Evolutionary conservation across 148 eudicot species (phyloP), one percentile per base, ranked within the genome.

Genomic region (Mesembryanthemum crystallinum): DNA sequence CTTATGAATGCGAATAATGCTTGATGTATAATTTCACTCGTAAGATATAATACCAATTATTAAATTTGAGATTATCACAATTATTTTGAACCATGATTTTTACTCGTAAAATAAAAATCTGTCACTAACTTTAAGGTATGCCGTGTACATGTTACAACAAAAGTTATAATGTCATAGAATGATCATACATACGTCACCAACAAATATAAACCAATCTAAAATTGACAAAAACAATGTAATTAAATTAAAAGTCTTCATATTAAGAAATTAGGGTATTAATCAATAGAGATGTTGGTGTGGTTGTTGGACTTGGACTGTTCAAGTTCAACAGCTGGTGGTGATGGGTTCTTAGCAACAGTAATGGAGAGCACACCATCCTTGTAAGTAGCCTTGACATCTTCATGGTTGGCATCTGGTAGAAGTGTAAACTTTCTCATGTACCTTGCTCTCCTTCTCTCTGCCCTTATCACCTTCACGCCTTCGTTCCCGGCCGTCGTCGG

Each of bases 321-420:
- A 47, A 11, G n/a, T n/a, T n/a, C 28, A 4, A 14, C 24, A 9
- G 25, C n/a, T 32, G 55, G 8, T 4, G 67, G 25, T 2, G 18
- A 23, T 27, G 27, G 42, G 1, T 25, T 70, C 79, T 80, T 83
- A 62, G 82, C 51, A 66, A 83, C 81, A 77, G 82, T 74, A 72
- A 83, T 80, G 76, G 79, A 74, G 47, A 83, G 86, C 76, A 83
- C 86, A 11, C 86, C 86, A 58, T 83, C 86, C 55, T 83, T 80
- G 77, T 83, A 83, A 57, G 82, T 58, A 6, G 86, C 86, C 72
- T 80, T 83, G 77, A 83, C 79, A 43, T 77, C 57, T 67, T 81
- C 79, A 62, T 62, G 74, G 59, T 28, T 51, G 14, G 86, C 86
- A 76, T 78, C 76, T 68, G 27, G 28, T 52, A 82, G 79, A 15